Base-by-base conservation (phyloP, 2,329 filamentous ascomycete genomes). In the Aschersonia sp. region DNA sequence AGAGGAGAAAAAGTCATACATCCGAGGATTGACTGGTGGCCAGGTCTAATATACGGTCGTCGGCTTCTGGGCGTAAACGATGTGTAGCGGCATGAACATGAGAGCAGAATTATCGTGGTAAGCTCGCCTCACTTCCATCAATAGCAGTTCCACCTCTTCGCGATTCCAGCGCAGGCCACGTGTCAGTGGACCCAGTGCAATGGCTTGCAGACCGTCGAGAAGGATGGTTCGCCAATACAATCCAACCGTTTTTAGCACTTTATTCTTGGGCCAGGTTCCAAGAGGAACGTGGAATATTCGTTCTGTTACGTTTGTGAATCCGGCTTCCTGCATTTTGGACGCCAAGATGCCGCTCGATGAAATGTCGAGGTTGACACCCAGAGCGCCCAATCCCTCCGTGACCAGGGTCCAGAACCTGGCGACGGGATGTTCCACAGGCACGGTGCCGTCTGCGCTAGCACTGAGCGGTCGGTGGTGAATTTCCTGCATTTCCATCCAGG, bases 401-500 rank as follows among this genome's bases (percentile, higher is more conserved):
- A 76, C 66, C 32, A 67, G 58, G 5, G 57, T 53, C 70, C 72
- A 75, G 53, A 71, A 76, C 48, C 67, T 59, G 5, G 65, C 61
- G 11, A 75, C 62, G 2, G 65, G 62, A 49, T 73, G 66, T 12
- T 66, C 57, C 1, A 58, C 49, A 0, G 64, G 51, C 46, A 74
- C 58, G 39, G 56, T 61, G 41, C 59, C 60, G 14, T 61, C 65
- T 35, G 59, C 58, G 43, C 66, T 65, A 41, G 70, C 65, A 47
- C 65, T 70, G 47, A 65, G 61, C 3, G 72, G 72, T 46, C 61
- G 62, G 55, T 74, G 71, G 46, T 74, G 66, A 29, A 76, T 70
- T 55, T 77, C 73, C 54, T 76, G 72, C 32, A 75, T 58, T 53
- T 77, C 74, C 43, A 75, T 65, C 73, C 73, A 77, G 12, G 70